phyloP scores from a whole-genome alignment of 495 filamentous ascomycete genomes.

The Tuber brumale region DNA sequence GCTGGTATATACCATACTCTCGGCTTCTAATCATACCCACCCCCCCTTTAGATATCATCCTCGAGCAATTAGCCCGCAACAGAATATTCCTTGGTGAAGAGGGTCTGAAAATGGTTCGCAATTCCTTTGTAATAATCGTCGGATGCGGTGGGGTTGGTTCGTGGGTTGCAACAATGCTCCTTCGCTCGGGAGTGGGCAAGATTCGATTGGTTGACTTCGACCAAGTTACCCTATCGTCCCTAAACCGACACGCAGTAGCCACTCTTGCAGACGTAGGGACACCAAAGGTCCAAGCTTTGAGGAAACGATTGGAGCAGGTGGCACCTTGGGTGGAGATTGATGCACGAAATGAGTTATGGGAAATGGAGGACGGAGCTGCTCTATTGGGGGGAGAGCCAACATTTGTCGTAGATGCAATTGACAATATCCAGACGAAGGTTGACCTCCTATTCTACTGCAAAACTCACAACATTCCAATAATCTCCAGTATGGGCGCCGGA shows the following conservation, averaged over 20 bases:
- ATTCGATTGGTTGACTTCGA: slow-evolving; percentile 96
- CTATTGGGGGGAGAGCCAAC: slow-evolving; percentile 66
- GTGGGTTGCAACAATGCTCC: slow-evolving; percentile 76
- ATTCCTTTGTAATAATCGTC: slow-evolving; percentile 78
- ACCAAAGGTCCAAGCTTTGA: slow-evolving; percentile 83
- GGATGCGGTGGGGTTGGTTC: slow-evolving; percentile 94
- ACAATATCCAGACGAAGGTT: slow-evolving; percentile 97
- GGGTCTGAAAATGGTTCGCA: slow-evolving; percentile 70
- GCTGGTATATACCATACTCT: not conserved
- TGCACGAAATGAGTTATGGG: slow-evolving; percentile 76
- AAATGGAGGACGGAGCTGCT: slow-evolving; percentile 54
- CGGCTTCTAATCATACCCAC: not conserved
- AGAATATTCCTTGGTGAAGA: slow-evolving; percentile 80
- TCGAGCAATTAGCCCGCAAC: slow-evolving; percentile 93
- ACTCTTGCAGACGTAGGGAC: slow-evolving; percentile 90
- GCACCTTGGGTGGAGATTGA: slow-evolving; percentile 90
- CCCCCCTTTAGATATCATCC: slow-evolving; percentile 62
- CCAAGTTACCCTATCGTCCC: slow-evolving; percentile 85
- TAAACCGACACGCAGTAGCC: slow-evolving; percentile 92
- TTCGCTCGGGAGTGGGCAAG: slow-evolving; percentile 77
- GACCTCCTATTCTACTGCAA: slow-evolving; percentile 83
- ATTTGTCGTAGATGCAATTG: slow-evolving; percentile 93
- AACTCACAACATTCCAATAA: slow-evolving; percentile 64
- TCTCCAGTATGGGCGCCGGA: slow-evolving; percentile 94
- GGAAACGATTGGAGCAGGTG: slow-evolving; percentile 70